Percentiles rank a stretch among this genome's conserved stretches.
Evolutionary conservation across 2,329 filamentous ascomycete species (phyloP).

Genomic region (Sporothrix brunneoviolacea): DNA sequence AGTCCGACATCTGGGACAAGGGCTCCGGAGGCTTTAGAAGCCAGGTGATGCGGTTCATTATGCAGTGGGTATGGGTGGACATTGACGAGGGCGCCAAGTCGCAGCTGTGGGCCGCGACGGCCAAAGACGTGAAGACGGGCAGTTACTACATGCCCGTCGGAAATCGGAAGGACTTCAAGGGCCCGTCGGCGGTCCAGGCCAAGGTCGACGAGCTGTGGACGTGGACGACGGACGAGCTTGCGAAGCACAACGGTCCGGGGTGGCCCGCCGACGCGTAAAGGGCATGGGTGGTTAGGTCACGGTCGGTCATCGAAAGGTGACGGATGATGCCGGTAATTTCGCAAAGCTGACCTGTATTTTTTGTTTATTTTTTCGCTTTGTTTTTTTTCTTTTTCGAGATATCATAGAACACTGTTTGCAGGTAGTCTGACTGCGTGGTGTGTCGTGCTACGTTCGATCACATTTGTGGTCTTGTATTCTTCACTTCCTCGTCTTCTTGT

Average conservation of each 20-base stretch:
- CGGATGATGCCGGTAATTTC: too few species aligned
- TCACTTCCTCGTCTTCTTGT: too few species aligned
- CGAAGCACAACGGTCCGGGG: constrained; percentile 6
- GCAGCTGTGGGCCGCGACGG: constrained; percentile 34
- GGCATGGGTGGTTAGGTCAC: too few species aligned
- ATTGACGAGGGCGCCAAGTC: constrained; percentile 30
- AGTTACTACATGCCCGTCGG: constrained; percentile 31
- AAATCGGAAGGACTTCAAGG: constrained; percentile 19
- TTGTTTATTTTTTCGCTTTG: too few species aligned
- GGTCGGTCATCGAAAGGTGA: too few species aligned
- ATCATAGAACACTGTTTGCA: too few species aligned
- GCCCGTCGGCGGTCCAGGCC: constrained; percentile 21
- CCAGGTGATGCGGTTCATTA: constrained; percentile 8
- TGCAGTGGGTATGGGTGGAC: constrained; percentile 11
- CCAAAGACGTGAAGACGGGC: constrained; percentile 25
- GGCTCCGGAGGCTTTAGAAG: neutral
- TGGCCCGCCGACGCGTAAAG: too few species aligned
- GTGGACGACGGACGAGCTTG: constrained; percentile 29
- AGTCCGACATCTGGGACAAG: constrained; percentile 4
- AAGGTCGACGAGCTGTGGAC: constrained; percentile 32
- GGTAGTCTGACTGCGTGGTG: too few species aligned
- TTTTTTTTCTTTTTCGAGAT: too few species aligned
- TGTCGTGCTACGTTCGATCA: too few species aligned
- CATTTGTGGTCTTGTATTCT: too few species aligned
- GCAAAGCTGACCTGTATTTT: too few species aligned